Base-by-base conservation (phyloP, 768 basidiomycete genomes). In the Macrolepiota fuliginosa region DNA sequence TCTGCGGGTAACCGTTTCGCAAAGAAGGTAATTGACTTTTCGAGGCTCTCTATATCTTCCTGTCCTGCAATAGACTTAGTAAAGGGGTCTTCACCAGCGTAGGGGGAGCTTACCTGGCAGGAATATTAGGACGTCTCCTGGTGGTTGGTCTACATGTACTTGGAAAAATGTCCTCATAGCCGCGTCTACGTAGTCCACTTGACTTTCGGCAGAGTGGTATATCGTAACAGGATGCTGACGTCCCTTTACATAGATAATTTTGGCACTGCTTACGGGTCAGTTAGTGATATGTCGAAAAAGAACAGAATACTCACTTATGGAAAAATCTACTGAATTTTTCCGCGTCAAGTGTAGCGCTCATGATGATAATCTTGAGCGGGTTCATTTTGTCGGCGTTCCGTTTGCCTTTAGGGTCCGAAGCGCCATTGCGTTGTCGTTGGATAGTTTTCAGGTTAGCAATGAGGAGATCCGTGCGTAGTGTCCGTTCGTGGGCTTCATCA, bases 301-400 rank as follows among this genome's bases (percentile, higher is more conserved):
- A 35, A 50, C 9, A 37, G 25, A 19, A 25, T 5, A 80, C 91
- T 40, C 65, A 96, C 96, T 86, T 81, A 70, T 87, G 71, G 69
- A 91, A 97, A 74, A 96, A 99, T 32, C 78, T 80, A 74, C 91
- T 91, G 72, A 99, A 98, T 65, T 92, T 94, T 66, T 96, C 90
- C 0, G 96, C 96, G 69, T 99, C 96, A 37, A 99, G 81, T 6
- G 97, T 98, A 2, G 97, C 97, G 72, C 93, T 95, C 97, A 99
- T 99, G 65, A 99, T 84, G 22, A 99, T 83, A 40, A 99, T 83
- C 72, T 96, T 98, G 62, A 99, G 82, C 15, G 90, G 89, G 62
- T 86, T 87, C 2, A 79, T 42, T 39, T 54, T 61, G 68, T 74
- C 70, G 13, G 69, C 69, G 53, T 82, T 82, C 13, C 74, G 77